Conservation (phyloP, 108 stramenopile species). For the Seminavis robusta region DNA sequence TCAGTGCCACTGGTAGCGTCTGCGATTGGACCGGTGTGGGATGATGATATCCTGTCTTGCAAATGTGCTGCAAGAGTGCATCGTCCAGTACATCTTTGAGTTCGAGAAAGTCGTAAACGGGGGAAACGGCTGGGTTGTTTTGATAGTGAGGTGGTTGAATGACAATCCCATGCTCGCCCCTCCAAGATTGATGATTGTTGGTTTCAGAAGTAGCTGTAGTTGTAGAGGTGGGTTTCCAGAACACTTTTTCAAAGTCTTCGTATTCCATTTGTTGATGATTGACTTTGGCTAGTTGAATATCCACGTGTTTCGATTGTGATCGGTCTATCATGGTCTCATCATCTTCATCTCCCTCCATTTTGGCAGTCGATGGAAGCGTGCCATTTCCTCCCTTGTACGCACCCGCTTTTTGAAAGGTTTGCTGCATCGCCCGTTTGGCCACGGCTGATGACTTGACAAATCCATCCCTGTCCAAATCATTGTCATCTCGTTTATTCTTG, state of each 20-base stretch:
- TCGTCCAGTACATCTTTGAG: conserved; percentile 26
- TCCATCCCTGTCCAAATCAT: background rate
- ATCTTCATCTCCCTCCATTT: too few relatives aligned
- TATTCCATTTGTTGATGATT: conserved; percentile 26
- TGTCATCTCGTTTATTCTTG: background rate
- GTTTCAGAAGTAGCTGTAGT: background rate
- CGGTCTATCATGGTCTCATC: conserved; percentile 12
- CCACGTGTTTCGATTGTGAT: conserved; percentile 8
- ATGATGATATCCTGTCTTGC: conserved; percentile 38
- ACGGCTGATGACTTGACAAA: background rate
- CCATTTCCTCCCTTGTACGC: conserved; percentile 1
- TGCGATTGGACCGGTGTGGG: conserved; percentile 89
- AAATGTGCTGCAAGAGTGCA: conserved; percentile 13
- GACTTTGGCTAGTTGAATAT: conserved; percentile 26
- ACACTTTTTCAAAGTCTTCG: conserved; percentile 15
- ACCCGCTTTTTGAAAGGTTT: background rate
- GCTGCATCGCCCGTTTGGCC: background rate
- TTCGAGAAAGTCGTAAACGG: conserved; percentile 49
- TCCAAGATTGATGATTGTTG: conserved; percentile 2
- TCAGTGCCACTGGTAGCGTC: conserved; percentile 58
- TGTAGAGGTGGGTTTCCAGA: conserved; percentile 9
- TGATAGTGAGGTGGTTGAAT: conserved; percentile 31
- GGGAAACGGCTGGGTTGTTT: conserved; percentile 24
- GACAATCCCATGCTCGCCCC: conserved; percentile 56
- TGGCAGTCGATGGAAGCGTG: conserved; percentile 20